A percentile compares a stretch with the other conserved stretches of the same genome.
Conservation (phyloP, 108 stramenopile species). For the Cyclotella baltica region DNA sequence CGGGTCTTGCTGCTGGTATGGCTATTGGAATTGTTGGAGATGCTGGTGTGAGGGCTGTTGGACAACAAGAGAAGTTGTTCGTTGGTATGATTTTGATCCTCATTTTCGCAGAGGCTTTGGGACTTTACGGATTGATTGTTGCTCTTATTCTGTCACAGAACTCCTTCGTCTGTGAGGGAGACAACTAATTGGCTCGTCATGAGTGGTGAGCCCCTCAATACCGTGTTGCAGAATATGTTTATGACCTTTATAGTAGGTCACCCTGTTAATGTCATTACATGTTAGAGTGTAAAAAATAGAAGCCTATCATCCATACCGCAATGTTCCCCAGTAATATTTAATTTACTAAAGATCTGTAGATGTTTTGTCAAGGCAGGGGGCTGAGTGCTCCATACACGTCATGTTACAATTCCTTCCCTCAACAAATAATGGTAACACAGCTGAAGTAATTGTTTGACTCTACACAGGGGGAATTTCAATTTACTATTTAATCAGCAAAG, state of each 20-base stretch:
- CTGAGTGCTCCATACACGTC: no score
- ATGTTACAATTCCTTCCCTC: no score
- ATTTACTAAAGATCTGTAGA: no score
- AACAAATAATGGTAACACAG: no score
- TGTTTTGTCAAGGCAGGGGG: no score
- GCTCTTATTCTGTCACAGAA: constrained; percentile 97
- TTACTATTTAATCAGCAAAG: no score
- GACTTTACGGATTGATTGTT: constrained; percentile 99
- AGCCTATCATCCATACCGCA: no score
- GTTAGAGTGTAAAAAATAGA: constrained; percentile 41
- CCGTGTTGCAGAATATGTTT: constrained; percentile 17
- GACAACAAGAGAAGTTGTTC: constrained; percentile 98
- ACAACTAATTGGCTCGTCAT: constrained; percentile 55
- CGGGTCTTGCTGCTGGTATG: constrained; percentile 98
- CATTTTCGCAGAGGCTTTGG: constrained; percentile 99
- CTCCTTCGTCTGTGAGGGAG: constrained; percentile 84
- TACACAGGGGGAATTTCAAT: no score
- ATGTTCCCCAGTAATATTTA: no score
- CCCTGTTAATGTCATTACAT: constrained; percentile 20
- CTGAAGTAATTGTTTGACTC: no score
- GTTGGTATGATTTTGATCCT: constrained; percentile 99
- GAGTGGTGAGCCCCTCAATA: neutral
- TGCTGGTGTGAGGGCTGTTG: constrained; percentile 98
- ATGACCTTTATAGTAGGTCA: neutral
- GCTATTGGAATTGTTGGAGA: constrained; percentile 99